A percentile compares a stretch with the other conserved stretches of the same genome.
Conservation (phyloP, 2,329 filamentous ascomycete species). For the Rutstroemia sp. region DNA sequence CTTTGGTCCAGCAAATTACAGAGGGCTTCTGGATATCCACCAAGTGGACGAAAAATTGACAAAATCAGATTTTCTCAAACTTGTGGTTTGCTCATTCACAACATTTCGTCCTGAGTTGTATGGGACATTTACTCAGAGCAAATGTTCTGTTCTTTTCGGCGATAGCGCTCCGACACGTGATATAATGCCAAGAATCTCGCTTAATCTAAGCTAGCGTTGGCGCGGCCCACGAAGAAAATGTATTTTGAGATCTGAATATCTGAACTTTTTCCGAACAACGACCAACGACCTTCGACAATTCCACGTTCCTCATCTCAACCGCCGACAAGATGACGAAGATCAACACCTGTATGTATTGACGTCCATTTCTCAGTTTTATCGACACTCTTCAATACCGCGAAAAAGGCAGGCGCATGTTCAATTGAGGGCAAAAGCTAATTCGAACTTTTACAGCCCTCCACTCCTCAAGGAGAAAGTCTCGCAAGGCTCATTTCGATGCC, state of each 20-base stretch:
- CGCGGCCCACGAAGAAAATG: neutral
- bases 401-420: neutral
- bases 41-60: no score
- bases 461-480: slow-evolving; percentile 95
- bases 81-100: no score
- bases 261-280: neutral
- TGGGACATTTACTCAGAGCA: no score
- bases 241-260: neutral
- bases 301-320: slow-evolving; percentile 11
- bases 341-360: slow-evolving; percentile 44
- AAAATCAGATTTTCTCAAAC: no score
- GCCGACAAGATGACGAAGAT: slow-evolving; percentile 63
- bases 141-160: no score
- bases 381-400: neutral
- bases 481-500: slow-evolving; percentile 96
- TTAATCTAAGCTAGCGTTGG: neutral
- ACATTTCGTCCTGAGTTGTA: no score
- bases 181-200: no score
- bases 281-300: slow-evolving; percentile 5
- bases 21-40: no score
- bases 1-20: no score
- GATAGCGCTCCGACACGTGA: no score
- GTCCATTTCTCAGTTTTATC: neutral
- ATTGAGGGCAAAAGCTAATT: slow-evolving; percentile 8
- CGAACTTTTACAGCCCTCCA: slow-evolving; percentile 43